Evolutionary conservation across 23 red algal genomes (phyloP), one percentile per base, ranked within the genome.

Genomic region (Chondrus crispus): DNA sequence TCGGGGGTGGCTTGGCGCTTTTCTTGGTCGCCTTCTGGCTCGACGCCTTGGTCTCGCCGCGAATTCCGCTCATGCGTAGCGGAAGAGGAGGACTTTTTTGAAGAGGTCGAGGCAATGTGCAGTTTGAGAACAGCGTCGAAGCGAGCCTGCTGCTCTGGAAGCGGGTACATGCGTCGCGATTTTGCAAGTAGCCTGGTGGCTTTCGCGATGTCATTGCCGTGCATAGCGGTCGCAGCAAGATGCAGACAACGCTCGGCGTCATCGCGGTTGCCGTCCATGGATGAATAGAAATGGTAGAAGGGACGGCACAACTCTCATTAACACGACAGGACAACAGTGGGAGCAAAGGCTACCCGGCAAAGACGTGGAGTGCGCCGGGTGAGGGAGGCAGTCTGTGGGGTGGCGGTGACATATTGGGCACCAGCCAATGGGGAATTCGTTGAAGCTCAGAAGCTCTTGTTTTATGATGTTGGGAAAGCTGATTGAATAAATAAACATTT

Each of bases 261-360:
- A 77, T 88, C 85, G 26, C 85, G 85, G 43, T 88, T 88, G 68
- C 64, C 40, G 37, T 88, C 85, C 85, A 88, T 88, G 19, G 69
- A 4, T 4, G 60, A n/a, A n/a, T n/a, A n/a, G n/a, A n/a, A n/a
- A n/a, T n/a, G n/a, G n/a, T n/a, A n/a, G n/a, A n/a, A n/a, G n/a
- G n/a, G n/a, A n/a, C n/a, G n/a, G n/a, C n/a, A n/a, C n/a, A n/a
- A n/a, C n/a, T n/a, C n/a, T n/a, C n/a, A n/a, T n/a, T n/a, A n/a
- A n/a, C n/a, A n/a, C n/a, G n/a, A n/a, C n/a, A n/a, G n/a, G n/a
- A n/a, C n/a, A n/a, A n/a, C n/a, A n/a, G n/a, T n/a, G n/a, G n/a
- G n/a, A n/a, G n/a, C n/a, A n/a, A n/a, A n/a, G n/a, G n/a, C n/a
- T n/a, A n/a, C n/a, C n/a, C n/a, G n/a, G n/a, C n/a, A n/a, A n/a